A percentile compares a stretch with the other conserved stretches of the same genome.
Evolutionary conservation across 148 eudicot genomes (phyloP).

Genomic region (Pouteria glomerata): DNA sequence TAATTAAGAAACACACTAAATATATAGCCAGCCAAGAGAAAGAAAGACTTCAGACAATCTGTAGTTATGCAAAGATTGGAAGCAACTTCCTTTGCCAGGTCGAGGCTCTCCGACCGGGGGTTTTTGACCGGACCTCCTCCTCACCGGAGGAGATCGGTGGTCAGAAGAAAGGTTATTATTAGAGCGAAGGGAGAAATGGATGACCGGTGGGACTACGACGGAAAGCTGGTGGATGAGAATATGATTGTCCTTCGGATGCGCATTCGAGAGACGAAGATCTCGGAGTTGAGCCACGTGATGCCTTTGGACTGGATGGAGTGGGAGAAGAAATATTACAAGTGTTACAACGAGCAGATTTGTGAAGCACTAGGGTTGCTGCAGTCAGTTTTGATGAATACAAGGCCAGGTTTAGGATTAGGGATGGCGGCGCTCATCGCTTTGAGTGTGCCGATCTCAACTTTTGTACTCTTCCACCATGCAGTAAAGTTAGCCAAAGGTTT

Average conservation of each 20-base stretch:
- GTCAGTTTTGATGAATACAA: constrained; percentile 26
- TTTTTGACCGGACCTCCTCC: not conserved
- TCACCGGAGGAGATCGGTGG: not conserved
- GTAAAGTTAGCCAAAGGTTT: not conserved
- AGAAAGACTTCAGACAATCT: not conserved
- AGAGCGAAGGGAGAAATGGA: constrained; percentile 22
- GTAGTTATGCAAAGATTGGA: not conserved
- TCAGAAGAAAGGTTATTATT: not conserved
- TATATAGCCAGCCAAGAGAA: too few relatives aligned
- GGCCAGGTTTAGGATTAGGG: constrained; percentile 43
- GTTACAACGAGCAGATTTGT: constrained; percentile 36
- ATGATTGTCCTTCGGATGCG: constrained; percentile 43
- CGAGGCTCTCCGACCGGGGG: too few relatives aligned
- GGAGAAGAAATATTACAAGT: constrained; percentile 43
- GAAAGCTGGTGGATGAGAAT: constrained; percentile 36
- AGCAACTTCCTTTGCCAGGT: not conserved
- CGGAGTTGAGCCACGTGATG: constrained; percentile 35
- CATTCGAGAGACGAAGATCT: constrained; percentile 42
- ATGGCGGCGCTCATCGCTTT: constrained; percentile 22
- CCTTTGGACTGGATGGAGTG: constrained; percentile 46
- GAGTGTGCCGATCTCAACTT: constrained; percentile 36
- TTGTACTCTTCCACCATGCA: constrained; percentile 20
- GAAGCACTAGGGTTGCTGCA: constrained; percentile 33
- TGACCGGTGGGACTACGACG: constrained; percentile 16
- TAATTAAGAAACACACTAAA: too few relatives aligned